phyloP scores from a whole-genome alignment of 305 asterid species.

The Solanum hybrid region DNA sequence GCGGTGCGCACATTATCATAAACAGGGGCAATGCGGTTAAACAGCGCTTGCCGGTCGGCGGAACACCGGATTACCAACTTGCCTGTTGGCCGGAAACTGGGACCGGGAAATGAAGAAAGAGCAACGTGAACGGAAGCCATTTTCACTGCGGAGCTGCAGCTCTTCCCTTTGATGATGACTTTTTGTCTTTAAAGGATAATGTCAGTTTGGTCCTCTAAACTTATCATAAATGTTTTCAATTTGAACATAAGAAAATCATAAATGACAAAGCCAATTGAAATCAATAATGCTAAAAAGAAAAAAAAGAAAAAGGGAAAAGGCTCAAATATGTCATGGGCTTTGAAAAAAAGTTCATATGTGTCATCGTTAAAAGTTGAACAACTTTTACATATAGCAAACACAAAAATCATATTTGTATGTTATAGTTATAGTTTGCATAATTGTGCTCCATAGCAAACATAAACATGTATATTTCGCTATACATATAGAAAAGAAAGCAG shows the following conservation, averaged over 20 bases:
- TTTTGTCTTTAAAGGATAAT: background rate
- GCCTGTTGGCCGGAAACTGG: slow-evolving; percentile 16
- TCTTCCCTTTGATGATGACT: background rate
- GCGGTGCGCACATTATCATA: slow-evolving; percentile 64
- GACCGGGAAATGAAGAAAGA: slow-evolving; percentile 25
- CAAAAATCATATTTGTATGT: too few relatives aligned
- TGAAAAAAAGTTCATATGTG: too few relatives aligned
- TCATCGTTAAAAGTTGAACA: too few relatives aligned
- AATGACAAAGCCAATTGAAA: background rate
- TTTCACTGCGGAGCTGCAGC: background rate
- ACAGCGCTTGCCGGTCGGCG: slow-evolving; percentile 56
- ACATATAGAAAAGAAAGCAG: too few relatives aligned
- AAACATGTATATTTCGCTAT: too few relatives aligned
- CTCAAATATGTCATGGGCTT: too few relatives aligned
- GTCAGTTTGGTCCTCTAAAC: background rate
- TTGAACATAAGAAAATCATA: background rate
- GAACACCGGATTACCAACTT: slow-evolving; percentile 35
- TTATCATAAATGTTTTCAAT: background rate
- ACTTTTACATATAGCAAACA: too few relatives aligned
- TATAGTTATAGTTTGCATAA: too few relatives aligned
- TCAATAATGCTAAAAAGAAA: background rate
- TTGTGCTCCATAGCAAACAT: too few relatives aligned
- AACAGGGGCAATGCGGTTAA: slow-evolving; percentile 79
- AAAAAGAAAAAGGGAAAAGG: too few relatives aligned
- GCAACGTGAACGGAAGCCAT: slow-evolving; percentile 43